phyloP scores from a whole-genome alignment of 2,329 filamentous ascomycete genomes.

The Exophiala dermatitidis region DNA sequence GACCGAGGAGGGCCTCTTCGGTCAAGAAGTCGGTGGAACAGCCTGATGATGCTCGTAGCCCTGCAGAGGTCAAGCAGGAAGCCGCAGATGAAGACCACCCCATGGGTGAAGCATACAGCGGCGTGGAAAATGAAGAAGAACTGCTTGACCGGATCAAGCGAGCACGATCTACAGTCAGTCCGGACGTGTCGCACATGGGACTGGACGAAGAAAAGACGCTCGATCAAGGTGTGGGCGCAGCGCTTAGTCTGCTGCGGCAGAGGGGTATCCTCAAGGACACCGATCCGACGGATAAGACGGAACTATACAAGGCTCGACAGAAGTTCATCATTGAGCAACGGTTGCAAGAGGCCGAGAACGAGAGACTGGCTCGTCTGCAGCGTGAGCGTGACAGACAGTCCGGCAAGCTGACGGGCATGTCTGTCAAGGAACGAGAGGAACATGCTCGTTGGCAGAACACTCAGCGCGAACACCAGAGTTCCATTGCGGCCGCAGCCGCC shows the following conservation, averaged over 20 bases:
- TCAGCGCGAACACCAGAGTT: constrained; percentile 76
- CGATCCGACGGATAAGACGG: constrained; percentile 57
- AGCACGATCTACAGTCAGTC: constrained; percentile 39
- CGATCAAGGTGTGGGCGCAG: constrained; percentile 69
- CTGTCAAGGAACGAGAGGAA: constrained; percentile 83
- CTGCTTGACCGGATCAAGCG: constrained; percentile 45
- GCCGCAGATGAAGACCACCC: constrained; percentile 45
- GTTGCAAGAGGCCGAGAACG: constrained; percentile 69
- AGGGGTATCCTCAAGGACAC: constrained; percentile 69
- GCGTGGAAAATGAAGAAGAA: constrained; percentile 45
- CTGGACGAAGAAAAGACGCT: constrained; percentile 81
- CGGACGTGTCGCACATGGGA: constrained; percentile 58
- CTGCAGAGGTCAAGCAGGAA: constrained; percentile 30
- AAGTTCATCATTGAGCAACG: constrained; percentile 73
- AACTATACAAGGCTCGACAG: constrained; percentile 62
- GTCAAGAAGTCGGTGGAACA: constrained; percentile 22
- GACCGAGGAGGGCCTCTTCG: not conserved
- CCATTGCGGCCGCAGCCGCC: constrained; percentile 72
- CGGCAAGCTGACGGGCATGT: constrained; percentile 79
- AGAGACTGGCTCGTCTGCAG: constrained; percentile 68
- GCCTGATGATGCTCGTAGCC: constrained; percentile 4
- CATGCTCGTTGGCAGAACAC: constrained; percentile 82
- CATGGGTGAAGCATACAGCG: constrained; percentile 48
- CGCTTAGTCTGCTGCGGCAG: constrained; percentile 73
- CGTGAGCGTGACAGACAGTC: constrained; percentile 82